Base-by-base conservation (phyloP, 441 rosid species). In the Francoa sonchifolia region DNA sequence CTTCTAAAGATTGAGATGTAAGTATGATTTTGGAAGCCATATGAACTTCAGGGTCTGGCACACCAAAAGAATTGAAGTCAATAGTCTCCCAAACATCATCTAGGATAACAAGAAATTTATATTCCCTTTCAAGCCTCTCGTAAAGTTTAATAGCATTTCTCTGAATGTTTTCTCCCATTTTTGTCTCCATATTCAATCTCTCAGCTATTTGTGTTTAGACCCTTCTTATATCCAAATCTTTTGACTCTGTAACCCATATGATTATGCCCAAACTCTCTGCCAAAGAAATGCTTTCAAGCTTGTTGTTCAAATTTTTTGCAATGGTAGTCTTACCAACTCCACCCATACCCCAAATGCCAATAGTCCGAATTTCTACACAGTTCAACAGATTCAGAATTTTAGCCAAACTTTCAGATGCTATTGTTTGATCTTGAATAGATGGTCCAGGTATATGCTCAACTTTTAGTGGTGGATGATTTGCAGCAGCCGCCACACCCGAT, bases 101-200 rank as follows among this genome's bases (percentile, higher is more conserved):
- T 2, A 37, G 19, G 14, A 37, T 37, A 8, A 37, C 25, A 15
- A 37, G 25, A n/a, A 37, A 37, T 19, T 37, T 37, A 0, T 19
- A 13, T 19, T 37, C 41, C 6, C 10, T 37, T 7, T 19, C 6
- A 18, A 19, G 25, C 25, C 41, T 37, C 25, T 37, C 6, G 9
- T 18, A 19, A 5, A 37, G 25, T 37, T 19, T 10, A 37, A 10
- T 37, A 8, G 41, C 25, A 13, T 5, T 19, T 6, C 12, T 19
- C 6, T 19, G 13, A n/a, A 7, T 19, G 9, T n/a, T 19, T 39
- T 31, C 44, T 25, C 44, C 56, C 20, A 17, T 10, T 21, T 28
- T 37, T 25, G 37, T 50, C 34, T 13, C 19, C 42, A 68, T 13
- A 16, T 54, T 51, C 66, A 76, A 54, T 53, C 79, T 61, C 45